Base-by-base conservation (phyloP, 495 filamentous ascomycete genomes). In the Chaetomium cochliodes region DNA sequence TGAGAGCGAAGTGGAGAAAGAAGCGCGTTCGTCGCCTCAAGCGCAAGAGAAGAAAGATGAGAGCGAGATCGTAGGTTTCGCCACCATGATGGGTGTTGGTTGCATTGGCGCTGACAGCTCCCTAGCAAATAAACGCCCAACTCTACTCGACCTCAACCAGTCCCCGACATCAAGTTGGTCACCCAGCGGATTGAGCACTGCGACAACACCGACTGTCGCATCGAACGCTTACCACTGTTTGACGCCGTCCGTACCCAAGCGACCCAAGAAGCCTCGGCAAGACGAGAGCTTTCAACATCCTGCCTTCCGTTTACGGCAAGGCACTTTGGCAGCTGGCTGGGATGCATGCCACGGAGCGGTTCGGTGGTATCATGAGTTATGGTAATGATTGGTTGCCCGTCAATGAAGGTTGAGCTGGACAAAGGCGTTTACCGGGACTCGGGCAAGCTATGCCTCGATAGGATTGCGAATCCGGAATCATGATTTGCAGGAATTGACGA, bases 1-100 rank as follows among this genome's bases (percentile, higher is more conserved):
- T 97, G 92, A 92, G 92, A 92, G 91, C 91, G 73, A 97, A 97
- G 85, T 97, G 92, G 92, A 92, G 92, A 87, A 97, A 97, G 90
- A 97, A 97, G 92, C 86, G 93, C 77, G 92, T 96, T 83, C 89
- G 93, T 69, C 88, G 93, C 81, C 90, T 97, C 81, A 97, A 97
- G 88, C 87, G 91, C 79, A 97, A 97, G 92, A 89, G 93, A 80
- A 93, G 93, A 92, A 97, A 97, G 92, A 94, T 92, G 82, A 88
- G 93, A 77, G 93, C 92, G 70, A 83, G 92, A 84, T 89, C 85
- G 92, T 96, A 85, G 83, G 88, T 80, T 58, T 68, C 60, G 33
- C 25, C 33, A 25, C 59, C 64, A 55, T 69, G 60, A 49, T 25
- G 33, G 60, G 46, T 65, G 55, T 22, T 30, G 42, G 23, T n/a